Evolutionary conservation across 495 filamentous ascomycete genomes (phyloP).

Genomic region (Penicillium riverlandense): DNA sequence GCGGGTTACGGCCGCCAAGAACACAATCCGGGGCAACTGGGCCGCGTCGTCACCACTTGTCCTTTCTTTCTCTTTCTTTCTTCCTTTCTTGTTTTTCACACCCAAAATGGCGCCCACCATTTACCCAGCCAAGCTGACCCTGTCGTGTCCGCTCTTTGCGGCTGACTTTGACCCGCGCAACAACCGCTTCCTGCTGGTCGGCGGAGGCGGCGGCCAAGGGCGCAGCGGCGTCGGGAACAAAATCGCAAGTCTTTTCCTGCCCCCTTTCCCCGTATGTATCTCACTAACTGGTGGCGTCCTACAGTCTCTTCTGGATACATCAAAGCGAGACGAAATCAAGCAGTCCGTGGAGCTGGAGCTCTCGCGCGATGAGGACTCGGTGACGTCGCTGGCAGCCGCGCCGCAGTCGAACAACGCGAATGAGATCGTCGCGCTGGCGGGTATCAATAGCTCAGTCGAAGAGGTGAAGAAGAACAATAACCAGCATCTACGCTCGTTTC

Average conservation of each 20-base stretch:
- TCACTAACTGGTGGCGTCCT: background rate
- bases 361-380: slow-evolving; percentile 83
- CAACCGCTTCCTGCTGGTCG: slow-evolving; percentile 69
- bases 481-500: slow-evolving; percentile 79
- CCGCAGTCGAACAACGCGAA: slow-evolving; percentile 37
- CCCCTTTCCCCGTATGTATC: background rate
- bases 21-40: slow-evolving; percentile 20
- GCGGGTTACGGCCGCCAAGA: slow-evolving; percentile 24
- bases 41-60: slow-evolving; percentile 13
- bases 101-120: slow-evolving; percentile 44
- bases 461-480: slow-evolving; percentile 73
- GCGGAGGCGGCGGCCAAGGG: slow-evolving; percentile 81
- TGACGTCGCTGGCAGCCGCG: slow-evolving; percentile 70
- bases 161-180: slow-evolving; percentile 84
- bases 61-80: slow-evolving; percentile 10
- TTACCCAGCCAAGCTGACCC: slow-evolving; percentile 57
- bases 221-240: slow-evolving; percentile 85
- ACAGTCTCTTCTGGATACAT: slow-evolving; percentile 65
- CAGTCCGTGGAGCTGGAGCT: slow-evolving; percentile 70
- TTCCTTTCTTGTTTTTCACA: slow-evolving; percentile 1
- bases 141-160: slow-evolving; percentile 83
- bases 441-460: slow-evolving; percentile 74
- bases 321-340: slow-evolving; percentile 52
- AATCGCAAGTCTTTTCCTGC: slow-evolving; percentile 50
- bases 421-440: slow-evolving; percentile 60